Percentiles rank a stretch among this genome's conserved stretches.
Evolutionary conservation across 805 yeast species (phyloP).

Genomic region (Nakazawaea pomicola): DNA sequence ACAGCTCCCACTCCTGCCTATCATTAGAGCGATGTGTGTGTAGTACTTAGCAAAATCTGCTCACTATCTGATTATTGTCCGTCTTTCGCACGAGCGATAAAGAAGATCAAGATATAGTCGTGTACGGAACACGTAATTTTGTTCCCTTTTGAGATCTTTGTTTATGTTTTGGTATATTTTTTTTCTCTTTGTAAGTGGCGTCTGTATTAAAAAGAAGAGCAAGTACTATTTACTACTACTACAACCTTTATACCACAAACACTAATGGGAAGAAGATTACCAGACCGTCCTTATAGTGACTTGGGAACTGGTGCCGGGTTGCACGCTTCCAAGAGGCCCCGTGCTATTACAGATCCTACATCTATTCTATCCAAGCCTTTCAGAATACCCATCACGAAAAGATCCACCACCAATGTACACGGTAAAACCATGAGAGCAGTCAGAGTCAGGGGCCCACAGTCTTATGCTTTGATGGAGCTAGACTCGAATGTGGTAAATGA

Average conservation of each 20-base stretch:
- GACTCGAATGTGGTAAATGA: constrained; percentile 17
- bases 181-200: neutral
- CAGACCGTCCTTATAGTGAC: constrained; percentile 38
- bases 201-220: too few relatives aligned
- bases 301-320: constrained; percentile 71
- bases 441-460: constrained; percentile 28
- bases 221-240: too few relatives aligned
- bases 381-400: constrained; percentile 50
- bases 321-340: constrained; percentile 48
- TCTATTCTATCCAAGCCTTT: constrained; percentile 60
- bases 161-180: neutral
- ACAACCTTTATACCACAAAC: too few relatives aligned
- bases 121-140: neutral
- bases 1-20: too few relatives aligned
- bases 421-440: constrained; percentile 21
- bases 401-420: constrained; percentile 16
- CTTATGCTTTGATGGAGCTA: constrained; percentile 35
- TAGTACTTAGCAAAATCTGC: too few relatives aligned
- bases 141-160: too few relatives aligned
- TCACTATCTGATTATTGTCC: too few relatives aligned
- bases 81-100: too few relatives aligned
- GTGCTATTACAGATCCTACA: constrained; percentile 47
- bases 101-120: neutral
- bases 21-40: too few relatives aligned
- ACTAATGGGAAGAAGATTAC: constrained; percentile 22